Base-by-base conservation (phyloP, 768 basidiomycete genomes). In the Boletus vinaceobasis region DNA sequence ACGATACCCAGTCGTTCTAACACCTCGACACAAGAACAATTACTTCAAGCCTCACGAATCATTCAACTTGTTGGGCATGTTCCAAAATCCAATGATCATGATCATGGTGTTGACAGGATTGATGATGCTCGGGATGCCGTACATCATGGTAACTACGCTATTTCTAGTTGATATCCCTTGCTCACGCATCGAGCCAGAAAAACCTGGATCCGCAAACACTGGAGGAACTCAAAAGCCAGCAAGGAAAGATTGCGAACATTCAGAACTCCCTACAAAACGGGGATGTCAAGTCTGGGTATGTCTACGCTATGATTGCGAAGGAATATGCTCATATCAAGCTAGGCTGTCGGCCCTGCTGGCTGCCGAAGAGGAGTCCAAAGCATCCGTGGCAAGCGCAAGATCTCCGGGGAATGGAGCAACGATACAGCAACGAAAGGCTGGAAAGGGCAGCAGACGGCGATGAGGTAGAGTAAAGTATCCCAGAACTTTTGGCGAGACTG, bases 21-120 rank as follows among this genome's bases (percentile, higher is more conserved):
- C 71, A 2, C 77, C 87, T 5, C 80, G 79, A 51, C 74, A 77
- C 52, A 83, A 77, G 65, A 76, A 83, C 62, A 73, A 64, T 47
- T 93, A 86, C 68, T 91, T 88, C 65, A 74, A 83, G 29, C 83
- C 87, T 26, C 80, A 68, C 32, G 80, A 90, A 67, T 82, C 84
- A 17, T 93, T 93, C 77, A 87, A 87, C 68, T 58, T 90, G 23
- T 51, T 87, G 53, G 82, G 75, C 49, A 90, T 93, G 87, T 75
- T 93, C 63, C 81, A 85, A 53, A 93, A 83, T 65, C 90, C 90
- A 7, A 91, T 93, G 90, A 87, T 88, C 78, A 71, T 93, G 54
- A 78, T 91, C 68, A 87, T 89, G 84, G 77, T 83, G 31, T 70
- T 79, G 59, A 86, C 79, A 43, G 89, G 79, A 36, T 74, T 71